phyloP scores from a whole-genome alignment of 1,284 basidiomycete genomes.

The Fistulinella cinereoalba region DNA sequence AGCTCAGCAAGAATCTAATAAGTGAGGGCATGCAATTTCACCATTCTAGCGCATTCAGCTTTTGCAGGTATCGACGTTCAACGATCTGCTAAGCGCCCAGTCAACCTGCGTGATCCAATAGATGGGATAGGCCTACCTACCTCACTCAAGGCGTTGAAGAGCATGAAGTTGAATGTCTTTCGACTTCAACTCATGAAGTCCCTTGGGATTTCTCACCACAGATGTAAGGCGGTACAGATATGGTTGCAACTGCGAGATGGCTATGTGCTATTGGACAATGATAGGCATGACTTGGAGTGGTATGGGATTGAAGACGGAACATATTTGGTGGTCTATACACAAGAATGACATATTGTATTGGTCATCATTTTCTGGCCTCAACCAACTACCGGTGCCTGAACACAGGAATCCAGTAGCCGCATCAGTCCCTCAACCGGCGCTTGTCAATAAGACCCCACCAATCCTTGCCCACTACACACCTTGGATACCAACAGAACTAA shows the following conservation, averaged over 20 bases:
- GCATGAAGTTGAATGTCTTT: conserved; percentile 59
- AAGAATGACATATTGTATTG: conserved; percentile 8
- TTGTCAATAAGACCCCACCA: conserved; percentile 10
- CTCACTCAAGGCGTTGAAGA: conserved; percentile 55
- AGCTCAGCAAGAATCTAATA: conserved; percentile 60
- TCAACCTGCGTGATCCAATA: conserved; percentile 2
- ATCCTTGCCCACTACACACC: conserved; percentile 13
- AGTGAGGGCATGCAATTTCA: conserved; percentile 36
- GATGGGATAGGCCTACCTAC: conserved; percentile 23
- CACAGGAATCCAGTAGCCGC: conserved; percentile 15
- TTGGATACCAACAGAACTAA: conserved; percentile 10
- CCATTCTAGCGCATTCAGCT: conserved; percentile 6
- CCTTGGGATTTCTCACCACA: conserved; percentile 28
- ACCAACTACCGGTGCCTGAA: conserved; percentile 1
- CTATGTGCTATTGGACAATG: conserved; percentile 44
- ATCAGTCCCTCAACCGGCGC: conserved; percentile 1
- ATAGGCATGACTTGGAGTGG: conserved; percentile 62
- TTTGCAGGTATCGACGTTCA: conserved; percentile 39
- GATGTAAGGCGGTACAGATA: conserved; percentile 37
- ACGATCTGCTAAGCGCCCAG: conserved; percentile 25
- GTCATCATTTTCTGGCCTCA: neutral
- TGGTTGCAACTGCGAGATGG: conserved; percentile 57
- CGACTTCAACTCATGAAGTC: conserved; percentile 52
- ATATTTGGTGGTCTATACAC: conserved; percentile 41
- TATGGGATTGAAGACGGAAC: conserved; percentile 66